Evolutionary conservation across 1,284 basidiomycete species (phyloP).

Genomic region (Peniophora sp.): DNA sequence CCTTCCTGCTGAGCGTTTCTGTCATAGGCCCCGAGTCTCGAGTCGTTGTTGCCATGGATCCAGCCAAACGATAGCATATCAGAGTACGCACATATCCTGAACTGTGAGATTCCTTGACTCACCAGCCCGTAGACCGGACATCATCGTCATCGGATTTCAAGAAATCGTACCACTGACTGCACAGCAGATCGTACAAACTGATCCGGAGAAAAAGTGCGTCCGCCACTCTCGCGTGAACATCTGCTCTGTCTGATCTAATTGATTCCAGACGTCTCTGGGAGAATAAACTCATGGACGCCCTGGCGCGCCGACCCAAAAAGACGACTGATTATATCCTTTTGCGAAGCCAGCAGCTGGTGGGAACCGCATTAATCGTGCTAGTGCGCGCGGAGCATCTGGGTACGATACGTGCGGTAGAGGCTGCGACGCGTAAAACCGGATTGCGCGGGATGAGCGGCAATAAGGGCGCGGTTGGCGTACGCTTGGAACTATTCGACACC

Average conservation of each 20-base stretch:
- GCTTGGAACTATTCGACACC: conserved; percentile 86
- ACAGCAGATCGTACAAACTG: conserved; percentile 93
- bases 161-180: conserved; percentile 97
- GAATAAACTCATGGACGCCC: conserved; percentile 68
- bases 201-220: conserved; percentile 82
- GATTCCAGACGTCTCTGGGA: conserved; percentile 77
- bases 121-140: conserved; percentile 62
- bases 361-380: conserved; percentile 85
- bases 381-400: conserved; percentile 72
- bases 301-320: conserved; percentile 62
- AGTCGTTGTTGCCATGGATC: conserved; percentile 85
- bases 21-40: conserved; percentile 55
- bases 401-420: conserved; percentile 87
- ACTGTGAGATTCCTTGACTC: background rate
- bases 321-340: conserved; percentile 77
- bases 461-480: conserved; percentile 91
- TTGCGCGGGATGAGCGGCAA: conserved; percentile 96
- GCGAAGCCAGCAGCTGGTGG: conserved; percentile 94
- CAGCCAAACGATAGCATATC: conserved; percentile 70
- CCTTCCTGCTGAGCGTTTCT: conserved; percentile 9
- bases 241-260: conserved; percentile 1
- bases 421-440: conserved; percentile 92
- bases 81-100: conserved; percentile 35
- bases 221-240: background rate
- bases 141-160: conserved; percentile 92